Evolutionary conservation across 768 basidiomycete genomes (phyloP).

Genomic region (Termitomyces sp.): DNA sequence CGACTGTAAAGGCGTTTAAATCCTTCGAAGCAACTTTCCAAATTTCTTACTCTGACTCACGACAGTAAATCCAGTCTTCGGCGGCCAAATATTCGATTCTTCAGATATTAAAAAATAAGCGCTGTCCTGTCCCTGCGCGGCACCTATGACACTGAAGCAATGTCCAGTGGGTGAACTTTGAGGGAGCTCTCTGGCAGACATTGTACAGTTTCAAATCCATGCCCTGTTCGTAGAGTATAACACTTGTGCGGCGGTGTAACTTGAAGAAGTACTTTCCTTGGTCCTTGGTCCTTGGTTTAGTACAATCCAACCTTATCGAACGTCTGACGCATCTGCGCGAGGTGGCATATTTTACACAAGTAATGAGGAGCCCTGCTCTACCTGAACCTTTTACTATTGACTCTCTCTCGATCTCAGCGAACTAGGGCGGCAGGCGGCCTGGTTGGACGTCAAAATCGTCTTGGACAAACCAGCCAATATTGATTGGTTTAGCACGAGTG

Average conservation of each 20-base stretch:
- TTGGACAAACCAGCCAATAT: no score
- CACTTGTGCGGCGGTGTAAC: neutral
- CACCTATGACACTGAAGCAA: no score
- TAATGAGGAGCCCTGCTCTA: neutral
- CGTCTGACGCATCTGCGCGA: neutral
- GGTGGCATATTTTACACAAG: neutral
- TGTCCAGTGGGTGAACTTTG: no score
- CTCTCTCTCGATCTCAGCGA: no score
- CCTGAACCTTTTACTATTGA: no score
- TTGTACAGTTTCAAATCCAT: neutral
- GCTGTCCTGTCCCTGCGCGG: no score
- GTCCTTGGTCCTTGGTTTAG: no score
- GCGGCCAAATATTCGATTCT: neutral
- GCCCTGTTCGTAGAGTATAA: neutral
- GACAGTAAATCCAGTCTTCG: neutral
- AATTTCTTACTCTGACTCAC: neutral
- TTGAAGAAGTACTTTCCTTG: no score
- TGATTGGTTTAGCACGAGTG: no score
- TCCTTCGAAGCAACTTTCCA: neutral
- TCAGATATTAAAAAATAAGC: no score
- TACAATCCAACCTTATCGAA: neutral
- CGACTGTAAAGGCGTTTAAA: neutral
- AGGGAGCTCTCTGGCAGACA: neutral
- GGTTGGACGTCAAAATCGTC: no score
- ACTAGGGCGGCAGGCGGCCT: no score